Base-by-base conservation (phyloP, 1,139 yeast species). In the Debaryomycetaceae sp. region DNA sequence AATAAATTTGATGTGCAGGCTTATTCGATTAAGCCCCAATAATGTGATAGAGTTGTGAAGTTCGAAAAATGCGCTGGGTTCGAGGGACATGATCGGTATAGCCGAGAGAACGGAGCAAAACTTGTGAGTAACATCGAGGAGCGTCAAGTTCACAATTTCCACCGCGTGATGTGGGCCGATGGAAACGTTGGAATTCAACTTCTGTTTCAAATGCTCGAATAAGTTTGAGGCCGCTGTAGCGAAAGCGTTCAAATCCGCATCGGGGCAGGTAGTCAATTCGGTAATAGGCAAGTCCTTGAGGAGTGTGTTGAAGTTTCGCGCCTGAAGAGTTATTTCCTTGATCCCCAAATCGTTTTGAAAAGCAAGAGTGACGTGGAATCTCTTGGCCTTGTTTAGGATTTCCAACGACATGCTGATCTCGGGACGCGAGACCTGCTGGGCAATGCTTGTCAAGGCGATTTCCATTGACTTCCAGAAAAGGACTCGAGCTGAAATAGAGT, bases 391-490 rank as follows among this genome's bases (percentile, higher is more conserved):
- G 35, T 73, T 71, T 32, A 87, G 59, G 2, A 82, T 55, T 3
- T 71, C 73, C 15, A 85, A 51, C 0, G 93, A 73, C n/a, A 68
- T 47, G 16, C 55, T 57, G 1, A 83, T 71, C 21, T 72, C 76
- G 0, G 65, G 62, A 0, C 73, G 58, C 7, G 63, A 51, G 2
- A 81, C 51, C 47, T 85, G 95, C 2, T 60, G 59, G 30, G 70
- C 69, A 2, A 83, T 62, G 4, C 75, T 60, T 4, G 45, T 37
- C 22, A 87, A 55, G 0, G 86, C 77, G 2, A 55, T 49, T 42
- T 82, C 92, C 62, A 82, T 63, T 0, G 85, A 71, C 15, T 62
- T 58, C 96, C 97, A 87, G 43, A 82, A 87, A 30, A 67, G 72
- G 10, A 80, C 64, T 44, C 87, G 96, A 31, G 81, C 90, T 1